phyloP scores from a whole-genome alignment of 352 stramenopile genomes.

The Achlya hypogyna region DNA sequence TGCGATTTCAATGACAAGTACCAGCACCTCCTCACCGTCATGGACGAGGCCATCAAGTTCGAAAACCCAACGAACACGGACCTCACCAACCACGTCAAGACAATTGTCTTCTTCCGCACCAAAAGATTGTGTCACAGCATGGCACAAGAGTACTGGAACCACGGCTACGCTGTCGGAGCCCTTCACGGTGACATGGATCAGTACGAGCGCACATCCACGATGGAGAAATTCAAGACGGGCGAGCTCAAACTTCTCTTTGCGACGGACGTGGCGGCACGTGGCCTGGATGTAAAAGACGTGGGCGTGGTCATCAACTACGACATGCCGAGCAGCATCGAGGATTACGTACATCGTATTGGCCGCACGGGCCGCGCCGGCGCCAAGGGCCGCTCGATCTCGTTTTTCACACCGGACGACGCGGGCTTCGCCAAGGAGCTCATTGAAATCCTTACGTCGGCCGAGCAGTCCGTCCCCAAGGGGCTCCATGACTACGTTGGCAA shows the following conservation, averaged over 20 bases:
- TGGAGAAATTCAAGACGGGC: slow-evolving; percentile 81
- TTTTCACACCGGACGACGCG: slow-evolving; percentile 99
- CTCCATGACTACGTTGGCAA: not conserved
- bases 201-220: slow-evolving; percentile 72
- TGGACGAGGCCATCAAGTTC: slow-evolving; percentile 58
- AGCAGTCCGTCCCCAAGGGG: slow-evolving; percentile 1
- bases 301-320: slow-evolving; percentile 88
- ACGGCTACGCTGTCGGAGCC: slow-evolving; percentile 83
- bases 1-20: slow-evolving; percentile 69
- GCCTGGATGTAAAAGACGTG: slow-evolving; percentile 94
- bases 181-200: slow-evolving; percentile 97
- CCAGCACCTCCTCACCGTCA: slow-evolving; percentile 97
- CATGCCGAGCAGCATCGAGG: slow-evolving; percentile 88
- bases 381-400: slow-evolving; percentile 91
- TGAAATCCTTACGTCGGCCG: slow-evolving; percentile 12
- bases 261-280: slow-evolving; percentile 89
- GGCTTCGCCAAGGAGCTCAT: slow-evolving; percentile 92
- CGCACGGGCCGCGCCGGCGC: slow-evolving; percentile 86
- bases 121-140: slow-evolving; percentile 81
- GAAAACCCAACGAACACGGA: slow-evolving; percentile 68
- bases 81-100: slow-evolving; percentile 80
- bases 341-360: slow-evolving; percentile 95
- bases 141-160: slow-evolving; percentile 80
- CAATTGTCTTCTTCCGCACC: slow-evolving; percentile 94
- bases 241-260: slow-evolving; percentile 89